phyloP scores from a whole-genome alignment of 148 eudicot genomes.

The Pouteria glomerata region DNA sequence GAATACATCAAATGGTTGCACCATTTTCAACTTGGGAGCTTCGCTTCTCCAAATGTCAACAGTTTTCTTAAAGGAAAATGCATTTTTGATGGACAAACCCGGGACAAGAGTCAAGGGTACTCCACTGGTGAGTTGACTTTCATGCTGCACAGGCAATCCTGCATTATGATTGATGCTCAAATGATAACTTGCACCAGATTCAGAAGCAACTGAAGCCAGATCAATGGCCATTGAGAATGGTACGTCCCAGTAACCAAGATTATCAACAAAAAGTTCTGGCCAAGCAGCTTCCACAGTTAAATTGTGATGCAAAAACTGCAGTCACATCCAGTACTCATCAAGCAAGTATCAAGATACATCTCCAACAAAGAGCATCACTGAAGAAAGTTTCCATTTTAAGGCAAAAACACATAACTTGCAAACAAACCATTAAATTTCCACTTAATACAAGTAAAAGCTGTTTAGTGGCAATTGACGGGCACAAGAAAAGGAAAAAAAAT shows the following conservation, averaged over 20 bases:
- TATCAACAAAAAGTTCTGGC: constrained; percentile 66
- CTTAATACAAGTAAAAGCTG: not conserved
- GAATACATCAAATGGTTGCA: constrained; percentile 76
- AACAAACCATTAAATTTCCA: not conserved
- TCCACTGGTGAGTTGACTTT: constrained; percentile 28
- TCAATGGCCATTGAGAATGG: constrained; percentile 70
- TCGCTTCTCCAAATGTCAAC: constrained; percentile 74
- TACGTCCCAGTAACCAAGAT: constrained; percentile 81
- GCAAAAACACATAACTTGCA: not conserved
- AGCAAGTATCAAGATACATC: not conserved
- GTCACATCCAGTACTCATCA: constrained; percentile 1
- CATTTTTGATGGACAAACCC: constrained; percentile 63
- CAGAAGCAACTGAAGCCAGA: constrained; percentile 64
- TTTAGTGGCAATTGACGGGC: not conserved
- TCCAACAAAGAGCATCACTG: not conserved
- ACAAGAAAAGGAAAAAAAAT: not conserved
- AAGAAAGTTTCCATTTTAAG: not conserved
- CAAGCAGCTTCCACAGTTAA: constrained; percentile 63
- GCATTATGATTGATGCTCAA: constrained; percentile 54
- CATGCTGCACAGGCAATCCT: constrained; percentile 48
- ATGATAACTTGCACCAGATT: constrained; percentile 63
- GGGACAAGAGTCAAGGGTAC: constrained; percentile 46
- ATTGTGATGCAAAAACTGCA: constrained; percentile 70
- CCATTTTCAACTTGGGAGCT: constrained; percentile 61
- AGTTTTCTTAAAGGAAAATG: constrained; percentile 53